Conservation (phyloP, 768 basidiomycete genomes). For the Chalciporus pseudorubinellus region DNA sequence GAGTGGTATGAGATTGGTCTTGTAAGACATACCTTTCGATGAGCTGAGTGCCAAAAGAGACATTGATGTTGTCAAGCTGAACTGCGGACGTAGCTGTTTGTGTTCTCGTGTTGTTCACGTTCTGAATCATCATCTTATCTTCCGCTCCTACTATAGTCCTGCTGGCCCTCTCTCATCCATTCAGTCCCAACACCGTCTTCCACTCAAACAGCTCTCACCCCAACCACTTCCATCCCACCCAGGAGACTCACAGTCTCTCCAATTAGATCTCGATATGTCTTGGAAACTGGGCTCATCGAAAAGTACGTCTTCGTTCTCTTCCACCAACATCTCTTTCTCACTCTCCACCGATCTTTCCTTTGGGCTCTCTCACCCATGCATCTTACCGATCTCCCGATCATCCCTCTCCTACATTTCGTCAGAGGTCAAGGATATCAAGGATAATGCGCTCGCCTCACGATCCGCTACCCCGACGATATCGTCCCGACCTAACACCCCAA, state of each 20-base stretch:
- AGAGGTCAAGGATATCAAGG: conserved; percentile 71
- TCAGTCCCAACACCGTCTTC: background rate
- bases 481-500: conserved; percentile 78
- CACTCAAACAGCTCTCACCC: background rate
- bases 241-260: background rate
- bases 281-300: conserved; percentile 50
- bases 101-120: background rate
- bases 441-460: conserved; percentile 69
- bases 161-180: background rate
- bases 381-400: conserved; percentile 5
- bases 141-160: background rate
- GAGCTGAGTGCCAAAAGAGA: too few relatives aligned
- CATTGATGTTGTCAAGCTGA: too few relatives aligned
- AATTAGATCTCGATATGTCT: conserved; percentile 39
- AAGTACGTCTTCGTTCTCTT: conserved; percentile 21
- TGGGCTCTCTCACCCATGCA: background rate
- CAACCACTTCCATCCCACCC: background rate
- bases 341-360: conserved; percentile 24
- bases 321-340: background rate
- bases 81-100: too few relatives aligned
- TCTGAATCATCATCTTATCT: background rate
- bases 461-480: conserved; percentile 81
- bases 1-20: too few relatives aligned
- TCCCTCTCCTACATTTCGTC: conserved; percentile 7
- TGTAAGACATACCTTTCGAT: too few relatives aligned